Percentiles rank a stretch among this genome's conserved stretches.
Evolutionary conservation across 176 grass and related monocot genomes (phyloP).

Genomic region (Secale cereale): DNA sequence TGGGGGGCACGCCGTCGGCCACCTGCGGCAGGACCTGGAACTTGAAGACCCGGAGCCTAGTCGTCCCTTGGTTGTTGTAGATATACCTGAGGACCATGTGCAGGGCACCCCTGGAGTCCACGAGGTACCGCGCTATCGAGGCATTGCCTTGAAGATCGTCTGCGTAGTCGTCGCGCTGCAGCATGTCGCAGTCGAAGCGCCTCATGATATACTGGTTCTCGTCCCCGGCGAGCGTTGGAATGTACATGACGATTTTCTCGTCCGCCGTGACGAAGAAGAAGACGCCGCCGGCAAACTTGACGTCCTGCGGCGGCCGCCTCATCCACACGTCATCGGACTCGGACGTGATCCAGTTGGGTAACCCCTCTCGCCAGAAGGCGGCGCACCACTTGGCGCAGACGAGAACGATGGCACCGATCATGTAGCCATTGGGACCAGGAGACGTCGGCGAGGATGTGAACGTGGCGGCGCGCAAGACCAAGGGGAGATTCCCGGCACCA

Average conservation of each 20-base stretch:
- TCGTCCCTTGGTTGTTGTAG: neutral
- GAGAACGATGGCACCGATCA: slow-evolving; percentile 34
- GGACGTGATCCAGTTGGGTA: neutral
- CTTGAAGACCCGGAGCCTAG: slow-evolving; percentile 29
- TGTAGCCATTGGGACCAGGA: neutral
- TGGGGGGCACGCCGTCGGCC: neutral
- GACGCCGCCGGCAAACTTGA: slow-evolving; percentile 5
- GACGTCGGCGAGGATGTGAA: slow-evolving; percentile 7
- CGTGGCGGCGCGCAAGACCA: slow-evolving; percentile 26
- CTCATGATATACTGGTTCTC: neutral
- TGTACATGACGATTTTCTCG: slow-evolving; percentile 19
- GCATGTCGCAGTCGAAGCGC: slow-evolving; percentile 9
- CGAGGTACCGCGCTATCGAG: slow-evolving; percentile 28
- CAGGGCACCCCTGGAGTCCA: slow-evolving; percentile 28
- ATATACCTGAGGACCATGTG: slow-evolving; percentile 38
- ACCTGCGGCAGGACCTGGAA: neutral
- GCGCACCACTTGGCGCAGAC: neutral
- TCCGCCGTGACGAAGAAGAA: slow-evolving; percentile 21
- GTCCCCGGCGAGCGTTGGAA: neutral
- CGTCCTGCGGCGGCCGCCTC: neutral
- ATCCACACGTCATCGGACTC: neutral
- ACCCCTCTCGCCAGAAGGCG: slow-evolving; percentile 31
- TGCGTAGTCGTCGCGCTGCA: neutral
- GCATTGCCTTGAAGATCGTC: neutral
- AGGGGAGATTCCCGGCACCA: neutral